Evolutionary conservation across 2,329 filamentous ascomycete genomes (phyloP).

Genomic region (Xylariales sp.): DNA sequence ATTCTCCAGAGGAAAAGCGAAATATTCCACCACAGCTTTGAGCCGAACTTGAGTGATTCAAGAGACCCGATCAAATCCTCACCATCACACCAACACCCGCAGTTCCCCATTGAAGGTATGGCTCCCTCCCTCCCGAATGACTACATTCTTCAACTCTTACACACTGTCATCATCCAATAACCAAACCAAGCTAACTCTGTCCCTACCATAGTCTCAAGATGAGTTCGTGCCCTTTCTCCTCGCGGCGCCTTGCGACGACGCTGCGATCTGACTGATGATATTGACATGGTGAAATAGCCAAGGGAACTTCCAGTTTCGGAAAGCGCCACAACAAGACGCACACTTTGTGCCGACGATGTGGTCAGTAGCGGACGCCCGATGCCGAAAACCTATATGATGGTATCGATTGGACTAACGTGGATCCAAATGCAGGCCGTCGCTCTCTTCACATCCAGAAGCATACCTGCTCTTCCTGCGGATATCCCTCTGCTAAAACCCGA

Average conservation of each 20-base stretch:
- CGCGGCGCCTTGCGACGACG: conserved; percentile 10
- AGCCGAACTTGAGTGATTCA: too few relatives aligned
- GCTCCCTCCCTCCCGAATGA: too few relatives aligned
- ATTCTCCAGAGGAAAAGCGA: conserved; percentile 6
- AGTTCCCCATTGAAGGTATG: conserved; percentile 9
- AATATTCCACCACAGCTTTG: too few relatives aligned
- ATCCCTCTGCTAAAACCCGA: conserved; percentile 93
- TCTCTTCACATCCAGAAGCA: conserved; percentile 99
- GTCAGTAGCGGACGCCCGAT: conserved; percentile 53
- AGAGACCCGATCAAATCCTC: conserved; percentile 5
- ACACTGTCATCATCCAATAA: neutral
- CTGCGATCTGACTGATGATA: conserved; percentile 7
- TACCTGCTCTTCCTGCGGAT: conserved; percentile 92
- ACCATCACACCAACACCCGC: conserved; percentile 6
- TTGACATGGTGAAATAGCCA: conserved; percentile 27
- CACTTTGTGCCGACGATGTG: conserved; percentile 97
- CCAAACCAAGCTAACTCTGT: neutral
- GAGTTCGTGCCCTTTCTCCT: conserved; percentile 22
- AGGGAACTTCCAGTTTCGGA: conserved; percentile 33
- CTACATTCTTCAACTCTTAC: conserved; percentile 2
- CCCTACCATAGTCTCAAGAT: conserved; percentile 28
- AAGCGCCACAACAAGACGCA: conserved; percentile 95
- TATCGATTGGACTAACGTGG: conserved; percentile 18
- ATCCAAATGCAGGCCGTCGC: conserved; percentile 65
- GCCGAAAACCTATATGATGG: conserved; percentile 8